A percentile compares a stretch with the other conserved stretches of the same genome.
phyloP scores from a whole-genome alignment of 176 grass and related monocot species.

The Hordeum vulgare region DNA sequence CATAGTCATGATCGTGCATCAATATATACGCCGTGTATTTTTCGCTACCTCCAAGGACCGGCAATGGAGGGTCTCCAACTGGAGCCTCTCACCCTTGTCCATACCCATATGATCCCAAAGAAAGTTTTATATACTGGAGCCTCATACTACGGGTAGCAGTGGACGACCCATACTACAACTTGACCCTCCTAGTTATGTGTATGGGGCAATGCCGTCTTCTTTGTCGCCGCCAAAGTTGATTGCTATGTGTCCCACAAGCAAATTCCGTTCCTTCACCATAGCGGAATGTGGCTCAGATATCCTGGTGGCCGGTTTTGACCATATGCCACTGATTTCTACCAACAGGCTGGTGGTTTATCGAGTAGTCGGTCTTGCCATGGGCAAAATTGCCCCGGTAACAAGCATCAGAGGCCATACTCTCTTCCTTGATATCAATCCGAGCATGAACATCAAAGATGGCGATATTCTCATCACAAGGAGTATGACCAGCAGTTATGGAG shows the following conservation, averaged over 20 bases:
- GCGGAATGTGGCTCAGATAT: not conserved
- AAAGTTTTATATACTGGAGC: not conserved
- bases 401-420: not conserved
- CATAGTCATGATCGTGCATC: not conserved
- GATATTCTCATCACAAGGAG: too few relatives aligned
- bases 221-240: not conserved
- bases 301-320: not conserved
- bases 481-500: too few relatives aligned
- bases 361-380: not conserved
- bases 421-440: not conserved
- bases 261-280: not conserved
- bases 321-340: too few relatives aligned
- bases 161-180: too few relatives aligned
- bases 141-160: not conserved
- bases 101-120: not conserved
- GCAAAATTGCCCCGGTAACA: not conserved
- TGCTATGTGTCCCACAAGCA: not conserved
- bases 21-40: fast-evolving
- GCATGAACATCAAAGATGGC: too few relatives aligned
- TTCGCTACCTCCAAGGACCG: not conserved
- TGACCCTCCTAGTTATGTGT: too few relatives aligned
- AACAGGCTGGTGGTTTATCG: not conserved
- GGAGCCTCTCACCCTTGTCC: not conserved
- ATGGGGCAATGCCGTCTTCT: not conserved
- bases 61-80: not conserved